These are phyloP conservation scores for Limnomonas spitsbergensis DNA, from an alignment of 139 green algal genomes.

Conservation along the genomic window DNA sequence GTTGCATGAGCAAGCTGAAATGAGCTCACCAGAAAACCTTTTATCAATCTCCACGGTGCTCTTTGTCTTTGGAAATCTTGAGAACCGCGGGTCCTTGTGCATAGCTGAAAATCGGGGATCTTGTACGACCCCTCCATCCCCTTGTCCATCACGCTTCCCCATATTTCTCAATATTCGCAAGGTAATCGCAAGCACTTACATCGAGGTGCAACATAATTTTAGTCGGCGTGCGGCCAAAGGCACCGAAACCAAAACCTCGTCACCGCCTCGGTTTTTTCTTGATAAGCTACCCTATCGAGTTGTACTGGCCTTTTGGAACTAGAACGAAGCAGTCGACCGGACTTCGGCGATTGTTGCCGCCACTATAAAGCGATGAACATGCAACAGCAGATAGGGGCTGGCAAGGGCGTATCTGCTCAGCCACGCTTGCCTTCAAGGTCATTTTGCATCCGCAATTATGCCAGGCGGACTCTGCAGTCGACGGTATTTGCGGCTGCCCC, in stretches of 20 bases:
- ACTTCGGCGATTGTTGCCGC: too few species aligned
- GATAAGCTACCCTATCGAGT: too few species aligned
- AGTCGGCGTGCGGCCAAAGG: too few species aligned
- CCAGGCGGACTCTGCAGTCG: background rate
- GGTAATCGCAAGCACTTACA: too few species aligned
- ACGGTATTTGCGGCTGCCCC: background rate
- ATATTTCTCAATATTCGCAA: too few species aligned
- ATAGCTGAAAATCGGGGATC: constrained; percentile 69
- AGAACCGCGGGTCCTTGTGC: constrained; percentile 84
- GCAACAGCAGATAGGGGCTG: background rate
- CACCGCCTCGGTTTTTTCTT: too few species aligned
- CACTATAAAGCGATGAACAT: too few species aligned
- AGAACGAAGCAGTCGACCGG: too few species aligned
- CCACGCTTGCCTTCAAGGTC: background rate
- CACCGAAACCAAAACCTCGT: too few species aligned
- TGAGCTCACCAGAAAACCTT: constrained; percentile 77
- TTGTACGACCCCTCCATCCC: background rate
- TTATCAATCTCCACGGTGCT: constrained; percentile 80
- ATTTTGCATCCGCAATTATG: background rate
- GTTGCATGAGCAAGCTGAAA: too few species aligned
- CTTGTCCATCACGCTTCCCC: background rate
- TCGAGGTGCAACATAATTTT: too few species aligned
- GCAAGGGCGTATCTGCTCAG: background rate
- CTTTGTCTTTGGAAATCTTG: constrained; percentile 68
- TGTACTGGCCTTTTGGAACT: too few species aligned